A percentile compares a stretch with the other conserved stretches of the same genome.
Evolutionary conservation across 352 stramenopile species (phyloP).

Genomic region (Phytophthora rubi): DNA sequence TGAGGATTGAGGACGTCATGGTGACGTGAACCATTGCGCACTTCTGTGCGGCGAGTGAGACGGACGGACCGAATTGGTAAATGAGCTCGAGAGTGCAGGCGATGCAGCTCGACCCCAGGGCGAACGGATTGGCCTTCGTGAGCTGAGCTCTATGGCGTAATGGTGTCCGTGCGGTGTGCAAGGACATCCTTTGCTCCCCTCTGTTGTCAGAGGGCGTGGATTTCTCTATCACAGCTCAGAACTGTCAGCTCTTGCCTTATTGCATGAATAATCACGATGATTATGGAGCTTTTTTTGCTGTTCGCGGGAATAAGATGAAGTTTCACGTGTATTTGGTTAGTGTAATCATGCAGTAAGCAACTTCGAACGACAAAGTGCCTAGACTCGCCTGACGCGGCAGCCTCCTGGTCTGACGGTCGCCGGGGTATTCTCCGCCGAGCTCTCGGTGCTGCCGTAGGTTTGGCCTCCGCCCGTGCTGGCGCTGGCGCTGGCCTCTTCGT

Average conservation of each 20-base stretch:
- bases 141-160: neutral
- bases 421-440: neutral
- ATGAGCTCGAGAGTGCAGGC: slow-evolving; percentile 3
- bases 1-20: slow-evolving; percentile 22
- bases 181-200: no score
- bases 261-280: neutral
- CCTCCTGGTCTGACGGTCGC: slow-evolving; percentile 6
- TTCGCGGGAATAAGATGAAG: no score
- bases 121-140: neutral
- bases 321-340: neutral
- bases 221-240: neutral
- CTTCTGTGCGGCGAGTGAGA: slow-evolving; percentile 4
- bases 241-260: no score
- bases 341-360: neutral
- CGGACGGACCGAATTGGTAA: slow-evolving; percentile 9
- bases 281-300: no score
- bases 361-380: neutral
- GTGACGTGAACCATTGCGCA: slow-evolving; percentile 17
- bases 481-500: slow-evolving; percentile 23
- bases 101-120: neutral
- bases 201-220: neutral
- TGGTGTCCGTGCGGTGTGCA: neutral
- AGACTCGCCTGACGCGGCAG: slow-evolving; percentile 10
- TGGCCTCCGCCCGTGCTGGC: slow-evolving; percentile 2
- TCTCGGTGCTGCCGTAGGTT: slow-evolving; percentile 1